Evolutionary conservation across 2,329 filamentous ascomycete genomes (phyloP).

Genomic region (Aspergillus bombycis): DNA sequence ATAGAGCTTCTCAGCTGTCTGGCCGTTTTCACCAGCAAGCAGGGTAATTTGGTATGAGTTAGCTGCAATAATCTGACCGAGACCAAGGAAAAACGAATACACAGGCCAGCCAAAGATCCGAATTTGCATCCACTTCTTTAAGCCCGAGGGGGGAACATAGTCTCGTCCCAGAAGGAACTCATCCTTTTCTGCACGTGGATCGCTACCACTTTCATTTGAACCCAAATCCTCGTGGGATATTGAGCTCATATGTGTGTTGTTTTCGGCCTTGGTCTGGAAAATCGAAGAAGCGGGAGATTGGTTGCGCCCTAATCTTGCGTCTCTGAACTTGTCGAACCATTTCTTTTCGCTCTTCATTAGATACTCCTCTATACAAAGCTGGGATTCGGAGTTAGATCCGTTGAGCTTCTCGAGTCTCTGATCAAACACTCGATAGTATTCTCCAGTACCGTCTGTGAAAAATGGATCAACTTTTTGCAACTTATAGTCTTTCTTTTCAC

Average conservation of each 20-base stretch:
- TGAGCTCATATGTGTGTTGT: conserved; percentile 40
- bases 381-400: conserved; percentile 60
- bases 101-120: conserved; percentile 67
- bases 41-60: conserved; percentile 71
- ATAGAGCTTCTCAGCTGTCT: conserved; percentile 63
- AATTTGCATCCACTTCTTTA: conserved; percentile 59
- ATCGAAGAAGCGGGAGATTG: conserved; percentile 44
- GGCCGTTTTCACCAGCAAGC: conserved; percentile 64
- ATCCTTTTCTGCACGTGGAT: conserved; percentile 47
- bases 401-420: conserved; percentile 59
- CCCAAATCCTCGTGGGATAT: conserved; percentile 44
- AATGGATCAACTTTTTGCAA: conserved; percentile 69
- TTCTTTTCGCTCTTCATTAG: conserved; percentile 67
- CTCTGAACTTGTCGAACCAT: conserved; percentile 64
- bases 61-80: conserved; percentile 66
- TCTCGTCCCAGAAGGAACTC: conserved; percentile 61
- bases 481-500: conserved; percentile 64
- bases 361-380: conserved; percentile 67
- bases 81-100: conserved; percentile 63
- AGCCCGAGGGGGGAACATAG: conserved; percentile 59
- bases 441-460: conserved; percentile 66
- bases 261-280: conserved; percentile 35
- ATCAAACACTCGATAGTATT: conserved; percentile 63
- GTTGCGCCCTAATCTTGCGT: conserved; percentile 60
- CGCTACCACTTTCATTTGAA: conserved; percentile 38